These are phyloP conservation scores for Crithidia bombi DNA, from an alignment of 208 protist species.

Conservation along the genomic window DNA sequence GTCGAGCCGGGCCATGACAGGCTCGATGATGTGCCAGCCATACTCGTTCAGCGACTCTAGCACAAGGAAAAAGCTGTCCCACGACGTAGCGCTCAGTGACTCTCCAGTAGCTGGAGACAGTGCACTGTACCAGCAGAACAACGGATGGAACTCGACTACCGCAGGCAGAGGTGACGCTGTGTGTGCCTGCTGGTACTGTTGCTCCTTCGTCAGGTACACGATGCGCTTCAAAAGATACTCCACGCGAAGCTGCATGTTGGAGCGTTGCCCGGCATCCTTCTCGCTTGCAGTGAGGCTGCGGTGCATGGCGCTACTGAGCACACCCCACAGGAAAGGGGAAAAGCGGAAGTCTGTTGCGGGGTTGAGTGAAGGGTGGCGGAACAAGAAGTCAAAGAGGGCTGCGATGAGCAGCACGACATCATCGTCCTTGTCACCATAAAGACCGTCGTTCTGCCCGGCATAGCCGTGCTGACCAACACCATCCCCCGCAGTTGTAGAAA, in stretches of 20 bases:
- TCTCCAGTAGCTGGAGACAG: not conserved
- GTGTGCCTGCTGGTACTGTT: slow-evolving; percentile 24
- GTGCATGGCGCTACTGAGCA: slow-evolving; percentile 50
- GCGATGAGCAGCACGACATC: slow-evolving; percentile 79
- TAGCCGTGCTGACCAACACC: not conserved
- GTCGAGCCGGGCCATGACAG: slow-evolving; percentile 76
- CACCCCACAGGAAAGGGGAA: slow-evolving; percentile 66
- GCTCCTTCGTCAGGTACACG: slow-evolving; percentile 56
- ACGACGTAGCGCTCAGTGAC: slow-evolving; percentile 31
- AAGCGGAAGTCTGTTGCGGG: slow-evolving; percentile 63
- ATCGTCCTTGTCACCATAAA: slow-evolving; percentile 11
- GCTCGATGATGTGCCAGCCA: slow-evolving; percentile 83
- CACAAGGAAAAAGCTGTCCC: slow-evolving; percentile 82
- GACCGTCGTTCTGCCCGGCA: not conserved
- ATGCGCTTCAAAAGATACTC: slow-evolving; percentile 89
- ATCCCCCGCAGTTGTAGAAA: not conserved
- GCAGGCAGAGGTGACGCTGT: not conserved
- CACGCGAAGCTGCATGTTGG: slow-evolving; percentile 75
- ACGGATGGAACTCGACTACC: slow-evolving; percentile 6
- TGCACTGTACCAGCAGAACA: slow-evolving; percentile 10
- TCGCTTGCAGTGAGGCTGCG: slow-evolving; percentile 45
- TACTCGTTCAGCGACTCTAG: slow-evolving; percentile 85
- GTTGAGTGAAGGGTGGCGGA: slow-evolving; percentile 41
- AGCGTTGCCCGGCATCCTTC: slow-evolving; percentile 60
- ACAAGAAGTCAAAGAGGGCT: slow-evolving; percentile 87